phyloP scores from a whole-genome alignment of 441 rosid genomes.

The Erodium chrysanthum region DNA sequence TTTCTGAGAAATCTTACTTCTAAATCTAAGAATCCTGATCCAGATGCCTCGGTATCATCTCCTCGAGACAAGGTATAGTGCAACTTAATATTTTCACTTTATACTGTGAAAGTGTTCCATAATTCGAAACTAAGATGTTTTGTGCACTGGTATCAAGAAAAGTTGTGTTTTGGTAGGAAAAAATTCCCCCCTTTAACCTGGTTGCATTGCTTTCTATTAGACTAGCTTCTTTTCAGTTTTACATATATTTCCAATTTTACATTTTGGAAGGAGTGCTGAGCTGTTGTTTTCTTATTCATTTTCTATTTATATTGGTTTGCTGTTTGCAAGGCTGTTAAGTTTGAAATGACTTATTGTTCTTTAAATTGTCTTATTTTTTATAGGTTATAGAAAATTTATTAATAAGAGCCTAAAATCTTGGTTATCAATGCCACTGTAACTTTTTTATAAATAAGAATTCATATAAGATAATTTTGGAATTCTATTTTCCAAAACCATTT shows the following conservation, averaged over 20 bases:
- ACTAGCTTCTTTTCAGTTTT: not conserved
- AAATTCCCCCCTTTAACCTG: not conserved
- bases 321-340: not conserved
- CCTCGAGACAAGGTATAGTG: slow-evolving; percentile 65
- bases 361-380: not conserved
- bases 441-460: too few species aligned
- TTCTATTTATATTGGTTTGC: not conserved
- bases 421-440: too few species aligned
- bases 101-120: not conserved
- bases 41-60: slow-evolving; percentile 60
- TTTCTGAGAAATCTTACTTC: slow-evolving; percentile 76
- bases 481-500: not conserved
- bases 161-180: slow-evolving; percentile 4
- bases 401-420: not conserved
- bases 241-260: not conserved
- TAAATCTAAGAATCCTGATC: slow-evolving; percentile 45
- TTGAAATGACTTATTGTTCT: not conserved
- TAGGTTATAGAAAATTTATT: not conserved
- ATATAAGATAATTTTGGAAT: not conserved
- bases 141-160: slow-evolving; percentile 1
- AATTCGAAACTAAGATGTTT: not conserved
- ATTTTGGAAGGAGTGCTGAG: not conserved
- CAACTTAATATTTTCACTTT: slow-evolving; percentile 13
- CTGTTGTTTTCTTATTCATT: not conserved
- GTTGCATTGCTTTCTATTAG: slow-evolving; percentile 1